A percentile compares a stretch with the other conserved stretches of the same genome.
phyloP scores from a whole-genome alignment of 768 basidiomycete genomes.

The Fomitopsis serialis region DNA sequence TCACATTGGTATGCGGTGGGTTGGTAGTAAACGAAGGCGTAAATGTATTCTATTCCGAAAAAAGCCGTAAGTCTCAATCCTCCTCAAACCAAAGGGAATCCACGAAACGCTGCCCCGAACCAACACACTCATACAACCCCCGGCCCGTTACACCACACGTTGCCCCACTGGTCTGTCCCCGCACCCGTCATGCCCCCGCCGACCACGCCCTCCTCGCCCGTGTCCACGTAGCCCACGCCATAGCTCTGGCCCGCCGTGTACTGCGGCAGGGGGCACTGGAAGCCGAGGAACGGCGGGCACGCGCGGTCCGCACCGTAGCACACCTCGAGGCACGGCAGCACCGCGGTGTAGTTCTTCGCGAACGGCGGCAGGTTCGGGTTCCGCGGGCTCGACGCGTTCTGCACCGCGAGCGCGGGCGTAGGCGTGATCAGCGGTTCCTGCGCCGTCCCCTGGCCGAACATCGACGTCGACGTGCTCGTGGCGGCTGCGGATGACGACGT shows the following conservation, averaged over 20 bases:
- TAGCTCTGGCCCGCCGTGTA: conserved; percentile 69
- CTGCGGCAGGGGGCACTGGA: conserved; percentile 55
- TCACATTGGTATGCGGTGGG: too few species aligned
- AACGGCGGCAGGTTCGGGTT: conserved; percentile 45
- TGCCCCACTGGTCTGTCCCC: conserved; percentile 65
- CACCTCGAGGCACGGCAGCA: conserved; percentile 77
- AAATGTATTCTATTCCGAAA: too few species aligned
- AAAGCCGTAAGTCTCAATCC: too few species aligned
- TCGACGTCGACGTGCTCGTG: conserved; percentile 29
- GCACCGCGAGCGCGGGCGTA: conserved; percentile 42
- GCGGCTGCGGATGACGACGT: conserved; percentile 25
- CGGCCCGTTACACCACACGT: conserved; percentile 66
- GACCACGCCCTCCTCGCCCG: conserved; percentile 37
- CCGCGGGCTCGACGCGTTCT: conserved; percentile 35
- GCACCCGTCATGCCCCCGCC: conserved; percentile 46
- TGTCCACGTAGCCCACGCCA: conserved; percentile 72
- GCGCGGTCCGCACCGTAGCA: conserved; percentile 71
- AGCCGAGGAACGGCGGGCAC: conserved; percentile 70
- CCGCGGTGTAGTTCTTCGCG: conserved; percentile 43
- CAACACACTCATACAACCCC: not conserved
- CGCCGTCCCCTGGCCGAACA: conserved; percentile 16
- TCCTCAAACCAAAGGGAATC: too few species aligned
- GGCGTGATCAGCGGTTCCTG: conserved; percentile 35
- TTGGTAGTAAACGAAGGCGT: too few species aligned
- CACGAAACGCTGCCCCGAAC: not conserved